These are phyloP conservation scores for Albizia julibrissin DNA, from an alignment of 306 rosid species.

Conservation along the genomic window DNA sequence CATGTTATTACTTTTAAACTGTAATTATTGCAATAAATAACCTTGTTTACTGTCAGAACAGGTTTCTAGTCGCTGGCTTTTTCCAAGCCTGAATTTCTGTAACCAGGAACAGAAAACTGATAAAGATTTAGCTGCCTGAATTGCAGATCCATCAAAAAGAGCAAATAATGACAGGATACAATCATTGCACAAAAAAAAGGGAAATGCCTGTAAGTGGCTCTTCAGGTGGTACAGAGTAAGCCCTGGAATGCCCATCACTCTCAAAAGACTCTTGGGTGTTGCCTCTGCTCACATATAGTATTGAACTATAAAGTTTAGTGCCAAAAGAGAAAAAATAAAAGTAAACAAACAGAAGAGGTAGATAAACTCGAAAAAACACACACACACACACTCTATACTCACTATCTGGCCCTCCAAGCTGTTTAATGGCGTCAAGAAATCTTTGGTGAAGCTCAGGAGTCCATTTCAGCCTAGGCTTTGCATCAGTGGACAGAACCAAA, in stretches of 20 bases:
- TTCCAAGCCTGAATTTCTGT: conserved; percentile 89
- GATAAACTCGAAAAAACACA: background rate
- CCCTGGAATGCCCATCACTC: conserved; percentile 78
- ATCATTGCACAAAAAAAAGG: conserved; percentile 19
- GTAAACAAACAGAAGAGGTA: background rate
- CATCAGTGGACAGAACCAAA: conserved; percentile 84
- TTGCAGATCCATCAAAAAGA: conserved; percentile 28
- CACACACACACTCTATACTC: conserved; percentile 34
- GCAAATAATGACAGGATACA: conserved; percentile 7
- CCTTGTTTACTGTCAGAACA: conserved; percentile 63
- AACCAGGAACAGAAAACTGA: conserved; percentile 22
- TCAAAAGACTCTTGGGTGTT: conserved; percentile 82
- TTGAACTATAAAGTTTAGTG: conserved; percentile 18
- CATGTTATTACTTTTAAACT: conserved; percentile 13
- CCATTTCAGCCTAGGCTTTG: conserved; percentile 96
- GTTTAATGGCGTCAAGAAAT: conserved; percentile 70
- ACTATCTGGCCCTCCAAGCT: conserved; percentile 86
- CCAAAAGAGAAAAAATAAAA: background rate
- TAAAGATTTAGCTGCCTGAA: conserved; percentile 16
- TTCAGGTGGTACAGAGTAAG: conserved; percentile 84
- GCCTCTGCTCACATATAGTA: conserved; percentile 58
- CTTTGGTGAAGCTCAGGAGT: conserved; percentile 80
- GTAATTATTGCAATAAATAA: conserved; percentile 25
- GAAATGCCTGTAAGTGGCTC: conserved; percentile 87
- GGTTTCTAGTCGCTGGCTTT: conserved; percentile 59